A percentile compares a stretch with the other conserved stretches of the same genome.
phyloP scores from a whole-genome alignment of 805 yeast species.

The Blastobotrys muscicola region DNA sequence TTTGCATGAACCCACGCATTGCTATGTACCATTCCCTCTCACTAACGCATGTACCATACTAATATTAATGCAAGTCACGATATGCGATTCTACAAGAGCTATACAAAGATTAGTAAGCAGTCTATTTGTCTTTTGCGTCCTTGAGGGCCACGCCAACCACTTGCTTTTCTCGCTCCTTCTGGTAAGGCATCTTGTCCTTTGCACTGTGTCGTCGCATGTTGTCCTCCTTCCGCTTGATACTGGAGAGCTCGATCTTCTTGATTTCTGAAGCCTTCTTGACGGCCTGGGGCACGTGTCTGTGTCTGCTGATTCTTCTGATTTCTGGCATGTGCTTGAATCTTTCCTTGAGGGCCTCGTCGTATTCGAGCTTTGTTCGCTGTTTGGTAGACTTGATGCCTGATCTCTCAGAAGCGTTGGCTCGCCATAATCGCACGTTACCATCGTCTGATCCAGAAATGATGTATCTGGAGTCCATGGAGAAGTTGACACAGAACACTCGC shows the following conservation, averaged over 20 bases:
- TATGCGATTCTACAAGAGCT: neutral
- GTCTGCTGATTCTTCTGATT: conserved; percentile 77
- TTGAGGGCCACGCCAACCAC: conserved; percentile 64
- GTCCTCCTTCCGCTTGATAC: conserved; percentile 71
- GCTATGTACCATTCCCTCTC: too few species aligned
- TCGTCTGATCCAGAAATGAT: conserved; percentile 90
- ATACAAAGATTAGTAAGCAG: neutral
- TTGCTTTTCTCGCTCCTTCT: conserved; percentile 74
- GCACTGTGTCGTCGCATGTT: conserved; percentile 76
- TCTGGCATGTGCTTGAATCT: conserved; percentile 96
- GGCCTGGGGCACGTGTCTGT: conserved; percentile 82
- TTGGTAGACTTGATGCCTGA: conserved; percentile 71
- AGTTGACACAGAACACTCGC: conserved; percentile 74
- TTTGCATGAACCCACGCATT: neutral
- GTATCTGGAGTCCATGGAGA: conserved; percentile 82
- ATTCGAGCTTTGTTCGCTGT: conserved; percentile 75
- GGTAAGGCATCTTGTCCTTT: conserved; percentile 33
- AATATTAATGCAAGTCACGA: too few species aligned
- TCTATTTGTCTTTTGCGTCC: conserved; percentile 6
- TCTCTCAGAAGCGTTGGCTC: conserved; percentile 78
- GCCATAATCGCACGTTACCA: conserved; percentile 90
- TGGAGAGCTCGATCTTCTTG: conserved; percentile 61
- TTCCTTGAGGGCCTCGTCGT: conserved; percentile 85
- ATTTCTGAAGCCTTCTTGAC: conserved; percentile 86
- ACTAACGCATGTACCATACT: too few species aligned